Base-by-base conservation (phyloP, 2,329 filamentous ascomycete species). In the Rutstroemia sp. region DNA sequence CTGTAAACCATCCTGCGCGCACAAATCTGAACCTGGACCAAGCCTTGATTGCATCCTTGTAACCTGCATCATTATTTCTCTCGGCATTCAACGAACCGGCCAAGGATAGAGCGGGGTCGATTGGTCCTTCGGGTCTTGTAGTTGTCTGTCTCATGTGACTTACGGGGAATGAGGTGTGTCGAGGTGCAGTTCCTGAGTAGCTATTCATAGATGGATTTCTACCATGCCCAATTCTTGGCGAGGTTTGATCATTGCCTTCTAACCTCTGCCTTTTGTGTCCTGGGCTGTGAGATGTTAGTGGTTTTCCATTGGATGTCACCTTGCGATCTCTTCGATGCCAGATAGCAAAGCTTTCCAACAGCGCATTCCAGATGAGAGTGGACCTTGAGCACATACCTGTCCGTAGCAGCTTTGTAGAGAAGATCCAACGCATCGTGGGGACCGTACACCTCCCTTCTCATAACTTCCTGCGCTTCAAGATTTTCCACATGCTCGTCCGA, bases 11-110 rank as follows among this genome's bases (percentile, higher is more conserved):
- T 9, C 94, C 94, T 8, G 91, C 91, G 54, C 91, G 85, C n/a
- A 97, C 92, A 69, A 97, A 97, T 45, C 92, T 86, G 70, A 96
- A 92, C 61, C 90, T 80, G 2, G 86, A 84, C 94, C 94, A 99
- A n/a, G 90, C 87, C 65, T 83, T 85, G 58, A 96, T 74, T 0
- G 92, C 92, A 57, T 88, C 82, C 44, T 80, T 74, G 63, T 85
- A 85, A 51, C 83, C 78, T 30, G 78, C 74, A 60, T 82, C 76
- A 50, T 73, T 63, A 60, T 76, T 61, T 39, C 57, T 54, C 37
- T 63, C 57, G n/a, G 49, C 39, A 17, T 44, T 58, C n/a, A 57
- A 48, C 1, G 50, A 25, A 21, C 53, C 50, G 23, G 60, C 58
- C 21, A 60, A 49, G 42, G 64, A 59, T 23, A 69, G 54, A 4